These are phyloP conservation scores for Sugiyamaella japonica DNA, from an alignment of 1,139 yeast genomes.

Conservation along the genomic window DNA sequence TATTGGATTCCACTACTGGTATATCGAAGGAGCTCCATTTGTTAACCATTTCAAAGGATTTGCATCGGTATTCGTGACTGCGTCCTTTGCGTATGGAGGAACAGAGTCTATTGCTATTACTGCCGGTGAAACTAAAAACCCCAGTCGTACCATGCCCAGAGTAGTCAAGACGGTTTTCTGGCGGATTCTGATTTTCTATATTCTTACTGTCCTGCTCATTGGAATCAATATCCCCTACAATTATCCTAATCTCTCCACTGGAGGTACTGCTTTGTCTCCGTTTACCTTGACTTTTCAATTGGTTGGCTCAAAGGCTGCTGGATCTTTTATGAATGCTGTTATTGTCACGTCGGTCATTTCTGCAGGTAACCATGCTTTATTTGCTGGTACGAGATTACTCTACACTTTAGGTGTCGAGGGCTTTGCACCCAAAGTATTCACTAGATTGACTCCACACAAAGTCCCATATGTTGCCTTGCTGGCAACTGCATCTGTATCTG, in stretches of 20 bases:
- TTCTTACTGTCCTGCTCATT: conserved; percentile 49
- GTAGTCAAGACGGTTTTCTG: conserved; percentile 60
- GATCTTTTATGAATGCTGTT: conserved; percentile 54
- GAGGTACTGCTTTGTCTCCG: conserved; percentile 56
- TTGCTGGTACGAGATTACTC: conserved; percentile 51
- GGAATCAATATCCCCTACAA: conserved; percentile 51
- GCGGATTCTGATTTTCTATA: conserved; percentile 50
- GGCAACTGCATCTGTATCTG: conserved; percentile 50
- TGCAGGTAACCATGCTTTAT: conserved; percentile 55
- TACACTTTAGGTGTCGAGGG: conserved; percentile 53
- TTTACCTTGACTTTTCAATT: conserved; percentile 63
- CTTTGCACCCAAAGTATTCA: conserved; percentile 49
- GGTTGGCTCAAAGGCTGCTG: conserved; percentile 49
- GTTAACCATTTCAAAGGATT: conserved; percentile 57
- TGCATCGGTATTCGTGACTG: conserved; percentile 55
- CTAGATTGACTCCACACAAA: conserved; percentile 47
- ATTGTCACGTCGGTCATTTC: conserved; percentile 52
- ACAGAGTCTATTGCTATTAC: conserved; percentile 64
- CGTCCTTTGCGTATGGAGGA: conserved; percentile 70
- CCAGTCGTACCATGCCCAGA: conserved; percentile 56
- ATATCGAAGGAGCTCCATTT: conserved; percentile 52
- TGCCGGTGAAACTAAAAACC: conserved; percentile 65
- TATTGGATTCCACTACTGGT: conserved; percentile 54
- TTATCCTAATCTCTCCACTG: conserved; percentile 45
- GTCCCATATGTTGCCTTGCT: conserved; percentile 51